A percentile compares a stretch with the other conserved stretches of the same genome.
phyloP scores from a whole-genome alignment of 257 asterid genomes.

The Gentiana dahurica region DNA sequence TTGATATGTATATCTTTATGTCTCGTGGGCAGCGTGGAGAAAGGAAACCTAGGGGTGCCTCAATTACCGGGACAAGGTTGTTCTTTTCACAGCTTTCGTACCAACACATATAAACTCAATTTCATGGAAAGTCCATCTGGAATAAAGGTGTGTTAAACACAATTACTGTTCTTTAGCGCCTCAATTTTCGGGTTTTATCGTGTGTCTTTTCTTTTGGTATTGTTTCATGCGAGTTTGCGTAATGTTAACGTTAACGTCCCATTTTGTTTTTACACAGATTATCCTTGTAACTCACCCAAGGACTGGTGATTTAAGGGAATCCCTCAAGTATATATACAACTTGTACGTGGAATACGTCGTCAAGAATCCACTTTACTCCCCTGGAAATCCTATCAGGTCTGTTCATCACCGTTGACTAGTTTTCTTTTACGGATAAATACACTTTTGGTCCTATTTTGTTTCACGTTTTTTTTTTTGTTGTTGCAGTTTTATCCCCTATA shows the following conservation, averaged over 20 bases:
- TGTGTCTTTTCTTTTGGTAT: neutral
- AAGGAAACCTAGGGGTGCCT: slow-evolving; percentile 90
- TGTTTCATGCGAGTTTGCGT: neutral
- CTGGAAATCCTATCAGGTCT: slow-evolving; percentile 68
- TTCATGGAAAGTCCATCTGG: slow-evolving; percentile 97
- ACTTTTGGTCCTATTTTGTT: too few relatives aligned
- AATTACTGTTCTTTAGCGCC: too few relatives aligned
- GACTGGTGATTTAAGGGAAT: slow-evolving; percentile 82
- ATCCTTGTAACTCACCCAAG: slow-evolving; percentile 89
- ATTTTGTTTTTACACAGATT: slow-evolving; percentile 35
- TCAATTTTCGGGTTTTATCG: neutral
- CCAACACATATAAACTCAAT: slow-evolving; percentile 76
- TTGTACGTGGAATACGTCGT: slow-evolving; percentile 90
- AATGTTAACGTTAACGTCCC: too few relatives aligned
- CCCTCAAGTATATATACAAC: slow-evolving; percentile 81
- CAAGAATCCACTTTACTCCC: slow-evolving; percentile 82
- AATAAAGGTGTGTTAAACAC: slow-evolving; percentile 50
- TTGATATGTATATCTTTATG: neutral
- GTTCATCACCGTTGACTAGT: slow-evolving; percentile 7
- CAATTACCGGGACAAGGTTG: slow-evolving; percentile 95
- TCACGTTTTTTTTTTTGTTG: too few relatives aligned
- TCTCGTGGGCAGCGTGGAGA: slow-evolving; percentile 51
- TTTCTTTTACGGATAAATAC: too few relatives aligned
- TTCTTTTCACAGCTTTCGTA: slow-evolving; percentile 87
- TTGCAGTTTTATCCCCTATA: too few relatives aligned